Percentiles rank a stretch among this genome's conserved stretches.
phyloP scores from a whole-genome alignment of 495 filamentous ascomycete genomes.

The Hypoxylon trugodes region DNA sequence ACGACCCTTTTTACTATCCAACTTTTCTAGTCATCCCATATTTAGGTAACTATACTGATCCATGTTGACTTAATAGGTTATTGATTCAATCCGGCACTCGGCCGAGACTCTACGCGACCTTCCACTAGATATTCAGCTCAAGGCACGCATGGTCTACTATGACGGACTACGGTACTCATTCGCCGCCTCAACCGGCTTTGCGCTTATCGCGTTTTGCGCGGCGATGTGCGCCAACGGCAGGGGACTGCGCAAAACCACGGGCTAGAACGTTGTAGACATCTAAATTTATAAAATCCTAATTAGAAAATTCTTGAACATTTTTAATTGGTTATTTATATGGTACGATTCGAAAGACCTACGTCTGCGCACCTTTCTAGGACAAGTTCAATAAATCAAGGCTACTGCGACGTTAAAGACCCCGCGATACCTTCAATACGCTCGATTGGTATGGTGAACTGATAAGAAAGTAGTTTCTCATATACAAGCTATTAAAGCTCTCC shows the following conservation, averaged over 20 bases:
- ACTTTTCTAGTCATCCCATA: constrained; percentile 19
- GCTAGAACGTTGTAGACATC: too few species aligned
- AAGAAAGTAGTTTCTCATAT: too few species aligned
- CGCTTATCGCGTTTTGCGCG: constrained; percentile 58
- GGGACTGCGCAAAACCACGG: constrained; percentile 49
- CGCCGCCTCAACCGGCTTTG: constrained; percentile 61
- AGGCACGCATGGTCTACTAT: constrained; percentile 67
- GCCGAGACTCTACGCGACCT: constrained; percentile 62
- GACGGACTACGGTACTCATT: constrained; percentile 65
- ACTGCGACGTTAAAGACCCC: too few species aligned
- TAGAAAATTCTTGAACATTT: too few species aligned
- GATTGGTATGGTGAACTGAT: too few species aligned
- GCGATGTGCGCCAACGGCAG: constrained; percentile 61
- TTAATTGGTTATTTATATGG: too few species aligned
- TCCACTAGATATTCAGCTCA: constrained; percentile 66
- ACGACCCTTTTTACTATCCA: constrained; percentile 50
- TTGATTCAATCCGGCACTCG: constrained; percentile 69
- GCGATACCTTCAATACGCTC: too few species aligned
- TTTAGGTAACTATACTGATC: constrained; percentile 25
- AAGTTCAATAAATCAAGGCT: too few species aligned
- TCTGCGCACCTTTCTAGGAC: too few species aligned
- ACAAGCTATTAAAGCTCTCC: too few species aligned
- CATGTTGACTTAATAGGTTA: constrained; percentile 51
- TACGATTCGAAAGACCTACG: too few species aligned
- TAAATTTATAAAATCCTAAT: too few species aligned